phyloP scores from a whole-genome alignment of 345 rosid species.

The Linum trigynum region DNA sequence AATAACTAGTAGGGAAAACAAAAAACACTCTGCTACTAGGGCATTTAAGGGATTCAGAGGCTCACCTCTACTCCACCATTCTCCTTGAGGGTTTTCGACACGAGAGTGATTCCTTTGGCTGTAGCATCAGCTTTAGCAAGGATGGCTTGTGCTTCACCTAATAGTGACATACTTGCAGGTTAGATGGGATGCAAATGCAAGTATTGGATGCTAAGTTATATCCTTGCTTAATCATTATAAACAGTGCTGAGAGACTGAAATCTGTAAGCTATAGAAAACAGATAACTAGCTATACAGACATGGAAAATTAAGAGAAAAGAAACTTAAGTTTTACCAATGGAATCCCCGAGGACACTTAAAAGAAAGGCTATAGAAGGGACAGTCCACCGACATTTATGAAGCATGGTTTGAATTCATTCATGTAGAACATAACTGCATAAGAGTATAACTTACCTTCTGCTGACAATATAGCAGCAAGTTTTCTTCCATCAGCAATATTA shows the following conservation, averaged over 20 bases:
- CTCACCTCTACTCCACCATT: constrained; percentile 81
- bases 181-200: neutral
- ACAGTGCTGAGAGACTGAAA: no score
- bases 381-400: neutral
- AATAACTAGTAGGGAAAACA: no score
- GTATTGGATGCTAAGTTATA: neutral
- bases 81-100: constrained; percentile 62
- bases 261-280: no score
- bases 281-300: no score
- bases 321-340: no score
- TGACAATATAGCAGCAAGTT: constrained; percentile 54
- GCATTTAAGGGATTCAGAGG: constrained; percentile 9
- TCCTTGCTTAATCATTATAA: neutral
- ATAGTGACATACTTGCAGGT: constrained; percentile 5
- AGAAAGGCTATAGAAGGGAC: neutral
- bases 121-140: constrained; percentile 81
- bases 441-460: constrained; percentile 54
- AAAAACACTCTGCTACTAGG: no score
- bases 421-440: neutral
- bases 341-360: neutral
- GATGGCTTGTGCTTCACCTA: constrained; percentile 95
- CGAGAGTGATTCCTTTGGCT: constrained; percentile 54
- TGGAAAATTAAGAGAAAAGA: no score
- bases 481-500: constrained; percentile 80
- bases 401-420: neutral